A percentile compares a stretch with the other conserved stretches of the same genome.
These are phyloP conservation scores for Penicillium egyptiacum DNA, from an alignment of 495 filamentous ascomycete species.

Conservation along the genomic window DNA sequence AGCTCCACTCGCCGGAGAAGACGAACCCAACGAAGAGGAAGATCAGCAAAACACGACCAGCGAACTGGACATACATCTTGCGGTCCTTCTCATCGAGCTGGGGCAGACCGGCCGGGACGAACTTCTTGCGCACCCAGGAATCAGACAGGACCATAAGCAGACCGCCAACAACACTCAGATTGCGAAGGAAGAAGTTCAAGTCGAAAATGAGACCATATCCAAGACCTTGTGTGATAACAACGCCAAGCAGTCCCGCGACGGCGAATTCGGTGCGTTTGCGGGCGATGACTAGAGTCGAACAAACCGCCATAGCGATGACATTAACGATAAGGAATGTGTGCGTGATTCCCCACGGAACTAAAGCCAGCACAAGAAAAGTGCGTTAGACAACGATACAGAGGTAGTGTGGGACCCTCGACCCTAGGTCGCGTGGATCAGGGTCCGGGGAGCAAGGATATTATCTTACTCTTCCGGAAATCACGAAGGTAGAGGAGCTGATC, in stretches of 20 bases:
- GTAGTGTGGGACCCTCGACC: background rate
- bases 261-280: conserved; percentile 91
- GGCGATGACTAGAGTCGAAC: conserved; percentile 81
- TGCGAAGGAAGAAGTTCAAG: conserved; percentile 99
- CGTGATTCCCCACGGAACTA: conserved; percentile 87
- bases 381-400: conserved; percentile 20
- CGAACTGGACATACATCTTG: conserved; percentile 99
- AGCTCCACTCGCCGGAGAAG: conserved; percentile 88
- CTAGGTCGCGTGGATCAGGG: conserved; percentile 10
- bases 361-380: conserved; percentile 3
- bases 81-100: conserved; percentile 96
- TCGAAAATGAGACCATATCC: conserved; percentile 99
- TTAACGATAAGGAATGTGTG: conserved; percentile 92
- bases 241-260: conserved; percentile 82
- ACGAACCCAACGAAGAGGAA: conserved; percentile 97
- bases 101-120: conserved; percentile 92
- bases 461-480: conserved; percentile 88
- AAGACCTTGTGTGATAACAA: conserved; percentile 93
- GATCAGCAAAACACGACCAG: conserved; percentile 92
- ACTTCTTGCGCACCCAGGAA: conserved; percentile 95
- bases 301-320: conserved; percentile 82
- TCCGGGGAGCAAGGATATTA: conserved; percentile 12
- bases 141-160: conserved; percentile 97
- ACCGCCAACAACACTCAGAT: conserved; percentile 93
- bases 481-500: conserved; percentile 93